A percentile compares a stretch with the other conserved stretches of the same genome.
Conservation (phyloP, 768 basidiomycete genomes). For the Filobasidium wieringae region DNA sequence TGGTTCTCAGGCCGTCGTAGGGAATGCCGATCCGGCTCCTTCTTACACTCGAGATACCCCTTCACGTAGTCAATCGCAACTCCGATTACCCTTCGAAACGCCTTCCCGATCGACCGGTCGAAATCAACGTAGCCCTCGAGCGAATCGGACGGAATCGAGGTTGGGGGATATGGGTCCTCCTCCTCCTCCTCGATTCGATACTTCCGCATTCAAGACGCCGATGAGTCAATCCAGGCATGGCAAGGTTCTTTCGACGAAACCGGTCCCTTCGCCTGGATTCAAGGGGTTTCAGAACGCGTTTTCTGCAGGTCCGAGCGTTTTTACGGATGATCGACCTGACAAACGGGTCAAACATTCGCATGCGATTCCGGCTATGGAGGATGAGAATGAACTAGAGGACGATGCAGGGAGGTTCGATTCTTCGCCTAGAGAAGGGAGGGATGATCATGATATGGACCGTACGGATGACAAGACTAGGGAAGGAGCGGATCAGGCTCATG, state of each 20-base stretch:
- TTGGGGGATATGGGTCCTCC: not conserved
- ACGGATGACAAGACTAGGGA: not conserved
- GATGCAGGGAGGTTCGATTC: too few relatives aligned
- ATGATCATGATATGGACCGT: not conserved
- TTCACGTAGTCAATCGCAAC: not conserved
- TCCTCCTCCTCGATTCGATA: not conserved
- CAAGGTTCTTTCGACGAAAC: not conserved
- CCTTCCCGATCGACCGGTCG: not conserved
- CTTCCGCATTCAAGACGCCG: not conserved
- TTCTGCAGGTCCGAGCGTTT: not conserved
- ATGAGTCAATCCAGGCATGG: not conserved
- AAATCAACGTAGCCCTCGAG: not conserved
- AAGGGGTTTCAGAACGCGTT: not conserved
- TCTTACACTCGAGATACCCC: not conserved
- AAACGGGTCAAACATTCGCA: not conserved
- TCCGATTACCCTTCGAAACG: not conserved
- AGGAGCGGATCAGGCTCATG: too few relatives aligned
- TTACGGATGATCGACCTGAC: not conserved
- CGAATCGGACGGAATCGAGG: not conserved
- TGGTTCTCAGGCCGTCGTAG: too few relatives aligned
- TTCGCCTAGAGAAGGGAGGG: not conserved
- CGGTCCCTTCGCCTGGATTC: not conserved
- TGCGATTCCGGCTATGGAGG: not conserved
- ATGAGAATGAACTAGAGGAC: not conserved
- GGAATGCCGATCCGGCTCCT: too few relatives aligned